Evolutionary conservation across 805 yeast genomes (phyloP), one percentile per base, ranked within the genome.

Genomic region (Sugiyamaella qingdaonensis): DNA sequence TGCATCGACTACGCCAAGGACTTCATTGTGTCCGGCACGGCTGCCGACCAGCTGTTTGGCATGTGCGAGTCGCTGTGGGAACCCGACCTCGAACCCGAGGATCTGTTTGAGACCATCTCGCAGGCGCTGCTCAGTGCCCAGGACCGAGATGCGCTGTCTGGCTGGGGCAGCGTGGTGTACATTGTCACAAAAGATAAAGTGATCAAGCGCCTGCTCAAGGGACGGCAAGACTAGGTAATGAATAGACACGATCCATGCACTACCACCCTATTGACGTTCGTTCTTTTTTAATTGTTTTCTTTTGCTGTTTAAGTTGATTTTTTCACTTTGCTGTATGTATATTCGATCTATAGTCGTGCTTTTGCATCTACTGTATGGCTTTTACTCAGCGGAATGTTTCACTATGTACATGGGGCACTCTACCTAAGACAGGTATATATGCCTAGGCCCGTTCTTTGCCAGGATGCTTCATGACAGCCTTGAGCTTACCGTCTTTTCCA

Each of bases 121-220:
- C 99, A 94, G 72, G 92, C 97, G 0, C 75, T 94, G 55, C 75
- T 94, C 75, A 89, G 87, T 68, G 98, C 97, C 16, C 95, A 87
- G 35, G 99, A 94, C 71, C 86, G 99, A 77, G 99, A 94, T 72
- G 96, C 97, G 4, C 77, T 94, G 54, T 85, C 95, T 31, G 99
- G 99, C 60, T 94, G 97, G 97, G 99, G 99, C 65, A 97, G 96
- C 8, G 86, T 88, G 14, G 98, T 94, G 21, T 92, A 92, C 71
- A 75, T 94, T 52, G 81, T 94, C 49, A 88, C 95, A 46, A 90
- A 90, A 73, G 98, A 92, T 68, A 87, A 88, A 71, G 95, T 94
- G 54, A 80, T 83, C 51, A 90, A 85, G 74, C 82, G 95, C 66
- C 82, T 86, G 63, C 80, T 94, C 72, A 91, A 85, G 75, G 89